A percentile compares a stretch with the other conserved stretches of the same genome.
phyloP scores from a whole-genome alignment of 441 rosid species.

The Populus hybrid region DNA sequence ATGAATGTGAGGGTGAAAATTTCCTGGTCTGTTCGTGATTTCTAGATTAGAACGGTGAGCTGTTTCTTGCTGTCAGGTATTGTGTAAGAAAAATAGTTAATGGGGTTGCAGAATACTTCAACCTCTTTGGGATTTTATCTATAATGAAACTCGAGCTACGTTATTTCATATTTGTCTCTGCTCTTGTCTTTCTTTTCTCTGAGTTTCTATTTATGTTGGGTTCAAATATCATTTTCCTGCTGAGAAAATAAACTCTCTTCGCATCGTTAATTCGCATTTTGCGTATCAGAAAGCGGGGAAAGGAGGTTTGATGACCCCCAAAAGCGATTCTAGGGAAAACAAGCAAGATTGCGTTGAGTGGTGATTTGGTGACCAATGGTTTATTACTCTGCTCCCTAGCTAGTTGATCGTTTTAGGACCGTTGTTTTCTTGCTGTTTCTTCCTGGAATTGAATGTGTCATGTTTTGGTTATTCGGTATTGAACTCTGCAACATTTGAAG shows the following conservation, averaged over 20 bases:
- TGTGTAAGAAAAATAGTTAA: neutral
- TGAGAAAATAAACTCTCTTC: no score
- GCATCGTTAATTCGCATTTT: no score
- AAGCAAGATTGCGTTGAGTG: neutral
- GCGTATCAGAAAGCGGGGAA: neutral
- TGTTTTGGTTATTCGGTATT: neutral
- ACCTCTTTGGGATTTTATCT: neutral
- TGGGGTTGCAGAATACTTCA: neutral
- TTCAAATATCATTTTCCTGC: neutral
- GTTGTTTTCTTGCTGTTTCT: neutral
- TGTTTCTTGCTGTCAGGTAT: neutral
- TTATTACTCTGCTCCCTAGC: neutral
- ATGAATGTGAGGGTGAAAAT: neutral
- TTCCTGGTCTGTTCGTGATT: constrained; percentile 5
- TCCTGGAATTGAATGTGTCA: neutral
- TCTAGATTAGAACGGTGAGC: neutral
- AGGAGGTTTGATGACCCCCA: neutral
- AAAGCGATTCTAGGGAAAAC: neutral
- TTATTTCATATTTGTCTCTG: neutral
- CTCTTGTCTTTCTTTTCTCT: neutral
- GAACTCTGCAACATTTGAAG: neutral
- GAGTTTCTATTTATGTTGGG: neutral
- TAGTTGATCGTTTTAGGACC: neutral
- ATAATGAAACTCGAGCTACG: neutral
- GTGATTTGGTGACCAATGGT: neutral